Base-by-base conservation (phyloP, 768 basidiomycete species). In the Trametes villosa region DNA sequence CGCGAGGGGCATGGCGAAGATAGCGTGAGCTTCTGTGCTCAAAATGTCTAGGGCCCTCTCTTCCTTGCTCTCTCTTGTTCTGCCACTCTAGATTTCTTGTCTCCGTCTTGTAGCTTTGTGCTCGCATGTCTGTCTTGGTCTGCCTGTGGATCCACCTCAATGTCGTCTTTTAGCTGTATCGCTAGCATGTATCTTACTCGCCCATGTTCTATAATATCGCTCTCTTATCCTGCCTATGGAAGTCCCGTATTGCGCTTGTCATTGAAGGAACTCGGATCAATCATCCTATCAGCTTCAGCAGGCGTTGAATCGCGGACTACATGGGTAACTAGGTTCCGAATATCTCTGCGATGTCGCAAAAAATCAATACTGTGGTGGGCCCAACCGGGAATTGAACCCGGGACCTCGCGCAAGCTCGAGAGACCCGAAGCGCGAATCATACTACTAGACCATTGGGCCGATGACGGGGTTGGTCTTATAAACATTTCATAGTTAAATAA, bases 301-400 rank as follows among this genome's bases (percentile, higher is more conserved):
- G 34, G 34, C 34, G 34, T 36, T 9, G 34, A 41, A 41, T 7
- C 40, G 9, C 9, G 18, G n/a, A 5, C n/a, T 41, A 17, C n/a
- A 15, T 36, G 15, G 4, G 42, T 34, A 8, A 9, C 12, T 44
- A 20, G 22, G 42, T 7, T 24, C 29, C 12, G 13, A 47, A 9
- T 29, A 7, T 15, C 24, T 7, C 45, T 12, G 24, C 2, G 15
- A 30, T 15, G 45, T 27, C n/a, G 4, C 15, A 30, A 29, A 24
- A 41, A 29, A 8, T 17, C 22, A 36, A 36, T 30, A 44, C 9
- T 29, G 8, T 11, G 4, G 45, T 13, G 52, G 54, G 54, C 54
- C 54, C 54, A 56, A 56, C 54, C 54, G 54, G 54, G 54, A 56
- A 56, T 56, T 56, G 54, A 56, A 56, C 54, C 54, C 54, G 54